Base-by-base conservation (phyloP, 768 basidiomycete species). In the Lactarius sp. region DNA sequence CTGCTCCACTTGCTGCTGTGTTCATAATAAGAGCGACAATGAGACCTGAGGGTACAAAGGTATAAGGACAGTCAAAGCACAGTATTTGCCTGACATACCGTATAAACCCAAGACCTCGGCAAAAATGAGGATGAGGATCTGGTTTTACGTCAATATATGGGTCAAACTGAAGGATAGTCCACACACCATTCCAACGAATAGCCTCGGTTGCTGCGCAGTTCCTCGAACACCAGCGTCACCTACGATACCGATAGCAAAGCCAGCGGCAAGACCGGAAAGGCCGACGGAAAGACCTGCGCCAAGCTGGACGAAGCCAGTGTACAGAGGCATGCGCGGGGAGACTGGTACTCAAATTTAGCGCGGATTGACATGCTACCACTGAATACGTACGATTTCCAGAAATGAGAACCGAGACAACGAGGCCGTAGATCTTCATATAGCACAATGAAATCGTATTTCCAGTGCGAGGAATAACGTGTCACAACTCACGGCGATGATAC, bases 401-500 rank as follows among this genome's bases (percentile, higher is more conserved):
- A 74, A 99, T 97, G 71, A 99, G 85, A 61, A 98, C 96, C 10
- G 94, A 94, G 55, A 99, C 96, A 76, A 99, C 97, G 66, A 99
- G 86, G 72, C 97, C 97, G 77, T 99, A 98, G 71, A 98, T 96
- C 92, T 98, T 95, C 71, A 88, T 22, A 31, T 20, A 18, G 18
- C 4, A 20, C n/a, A 56, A 10, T 50, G 46, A 27, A 31, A 9
- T 31, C 12, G 20, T 6, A 34, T 27, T 42, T 13, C 7, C 8
- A 20, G 5, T 14, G 31, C 22, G 16, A 37, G 20, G 27, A 41
- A 81, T 81, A 96, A 67, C 94, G 87, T 62, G 97, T 86, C 70
- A 96, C 92, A 60, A 95, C 93, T 97, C 97, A 98, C 96, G 75
- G 92, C 96, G 78, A 98, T 98, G 80, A 98, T 98, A 98, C 96